Evolutionary conservation across 2,329 filamentous ascomycete genomes (phyloP).

Genomic region (Alternaria solani): DNA sequence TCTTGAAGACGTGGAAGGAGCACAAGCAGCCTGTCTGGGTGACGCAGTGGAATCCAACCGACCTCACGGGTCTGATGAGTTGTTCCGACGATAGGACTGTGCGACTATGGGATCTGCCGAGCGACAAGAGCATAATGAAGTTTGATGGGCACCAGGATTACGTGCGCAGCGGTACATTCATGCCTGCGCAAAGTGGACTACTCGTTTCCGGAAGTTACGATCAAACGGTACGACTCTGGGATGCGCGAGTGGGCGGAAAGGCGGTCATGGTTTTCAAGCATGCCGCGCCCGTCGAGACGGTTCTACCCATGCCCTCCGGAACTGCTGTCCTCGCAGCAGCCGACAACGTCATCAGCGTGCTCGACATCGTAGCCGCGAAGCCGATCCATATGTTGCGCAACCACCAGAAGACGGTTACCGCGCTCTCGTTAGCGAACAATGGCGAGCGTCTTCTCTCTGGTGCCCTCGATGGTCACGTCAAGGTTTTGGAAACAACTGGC

Average conservation of each 20-base stretch:
- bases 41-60: slow-evolving; percentile 88
- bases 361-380: slow-evolving; percentile 91
- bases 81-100: slow-evolving; percentile 93
- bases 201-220: slow-evolving; percentile 94
- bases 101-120: slow-evolving; percentile 90
- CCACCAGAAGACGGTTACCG: slow-evolving; percentile 97
- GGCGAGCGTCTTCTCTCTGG: slow-evolving; percentile 84
- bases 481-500: slow-evolving; percentile 90
- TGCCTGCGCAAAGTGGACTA: slow-evolving; percentile 75
- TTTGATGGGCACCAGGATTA: slow-evolving; percentile 93
- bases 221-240: slow-evolving; percentile 91
- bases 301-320: slow-evolving; percentile 86
- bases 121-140: slow-evolving; percentile 75
- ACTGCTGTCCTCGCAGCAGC: slow-evolving; percentile 86
- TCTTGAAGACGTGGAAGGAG: slow-evolving; percentile 92
- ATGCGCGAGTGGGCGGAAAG: slow-evolving; percentile 74
- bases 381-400: slow-evolving; percentile 87
- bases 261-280: slow-evolving; percentile 93
- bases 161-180: slow-evolving; percentile 84
- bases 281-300: slow-evolving; percentile 83
- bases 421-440: slow-evolving; percentile 80
- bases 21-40: slow-evolving; percentile 95
- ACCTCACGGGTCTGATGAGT: slow-evolving; percentile 85
- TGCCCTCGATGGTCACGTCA: slow-evolving; percentile 93
- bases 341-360: slow-evolving; percentile 85